Conservation (phyloP, 177 flowering plant genomes). For the Vitis hybrid region DNA sequence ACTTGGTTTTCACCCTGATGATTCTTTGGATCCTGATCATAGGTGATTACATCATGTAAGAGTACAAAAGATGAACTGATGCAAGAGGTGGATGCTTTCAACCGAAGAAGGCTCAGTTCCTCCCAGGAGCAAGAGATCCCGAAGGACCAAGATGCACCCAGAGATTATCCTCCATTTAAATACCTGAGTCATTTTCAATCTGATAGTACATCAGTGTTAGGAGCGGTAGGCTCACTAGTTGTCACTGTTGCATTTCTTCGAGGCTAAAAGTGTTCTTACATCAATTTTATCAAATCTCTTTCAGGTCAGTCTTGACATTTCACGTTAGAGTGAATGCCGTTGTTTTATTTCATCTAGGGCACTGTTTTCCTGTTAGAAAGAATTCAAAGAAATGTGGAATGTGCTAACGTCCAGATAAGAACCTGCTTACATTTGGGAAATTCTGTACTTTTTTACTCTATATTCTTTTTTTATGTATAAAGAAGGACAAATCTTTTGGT, state of each 20-base stretch:
- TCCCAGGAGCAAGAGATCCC: conserved; percentile 26
- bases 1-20: neutral
- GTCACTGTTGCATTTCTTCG: conserved; percentile 63
- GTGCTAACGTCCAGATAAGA: too few relatives aligned
- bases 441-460: too few relatives aligned
- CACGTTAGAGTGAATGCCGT: too few relatives aligned
- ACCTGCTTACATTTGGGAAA: too few relatives aligned
- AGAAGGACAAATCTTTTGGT: too few relatives aligned
- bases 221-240: conserved; percentile 62
- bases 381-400: too few relatives aligned
- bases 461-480: too few relatives aligned
- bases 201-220: conserved; percentile 64
- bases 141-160: conserved; percentile 23
- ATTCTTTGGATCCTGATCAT: neutral
- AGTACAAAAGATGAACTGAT: conserved; percentile 65
- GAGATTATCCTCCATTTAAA: conserved; percentile 29
- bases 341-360: too few relatives aligned
- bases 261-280: conserved; percentile 20
- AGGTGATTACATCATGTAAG: conserved; percentile 71
- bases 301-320: too few relatives aligned
- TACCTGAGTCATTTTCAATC: conserved; percentile 53
- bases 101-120: conserved; percentile 34
- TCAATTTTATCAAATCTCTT: too few relatives aligned
- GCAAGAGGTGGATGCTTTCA: conserved; percentile 54
- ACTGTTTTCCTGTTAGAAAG: too few relatives aligned